These are phyloP conservation scores for Fusarium metavorans DNA, from an alignment of 2,329 filamentous ascomycete genomes.

Conservation along the genomic window DNA sequence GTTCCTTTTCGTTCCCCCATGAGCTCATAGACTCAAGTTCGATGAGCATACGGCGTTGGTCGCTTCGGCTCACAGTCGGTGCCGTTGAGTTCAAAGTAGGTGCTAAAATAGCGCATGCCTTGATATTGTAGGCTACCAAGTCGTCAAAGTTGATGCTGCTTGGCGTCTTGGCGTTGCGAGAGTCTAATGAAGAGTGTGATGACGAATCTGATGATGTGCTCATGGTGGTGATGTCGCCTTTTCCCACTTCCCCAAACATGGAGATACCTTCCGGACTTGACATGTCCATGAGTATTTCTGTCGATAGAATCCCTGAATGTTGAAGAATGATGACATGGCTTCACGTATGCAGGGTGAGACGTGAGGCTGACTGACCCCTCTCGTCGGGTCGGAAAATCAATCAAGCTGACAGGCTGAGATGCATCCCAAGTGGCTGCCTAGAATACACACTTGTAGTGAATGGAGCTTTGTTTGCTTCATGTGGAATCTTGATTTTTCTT, in stretches of 20 bases:
- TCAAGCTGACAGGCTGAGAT: background rate
- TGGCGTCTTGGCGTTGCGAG: background rate
- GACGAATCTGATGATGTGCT: background rate
- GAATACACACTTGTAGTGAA: background rate
- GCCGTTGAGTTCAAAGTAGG: background rate
- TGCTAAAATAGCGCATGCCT: background rate
- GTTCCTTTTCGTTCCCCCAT: background rate
- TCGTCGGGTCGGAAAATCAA: background rate
- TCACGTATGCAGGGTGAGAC: background rate
- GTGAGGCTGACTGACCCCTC: background rate
- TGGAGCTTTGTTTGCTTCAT: background rate
- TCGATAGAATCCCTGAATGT: rapidly evolving
- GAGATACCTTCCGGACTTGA: background rate
- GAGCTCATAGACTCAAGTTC: background rate
- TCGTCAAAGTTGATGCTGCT: background rate
- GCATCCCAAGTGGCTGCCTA: background rate
- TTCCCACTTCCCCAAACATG: background rate
- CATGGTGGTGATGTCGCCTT: background rate
- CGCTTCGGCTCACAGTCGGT: background rate
- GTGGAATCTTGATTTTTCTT: background rate
- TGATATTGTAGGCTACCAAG: background rate
- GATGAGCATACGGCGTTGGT: background rate
- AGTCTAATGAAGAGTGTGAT: too few species aligned
- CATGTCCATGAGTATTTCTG: background rate
- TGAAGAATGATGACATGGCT: background rate